These are phyloP conservation scores for Cucurbita pepo DNA, from an alignment of 306 rosid genomes.

Conservation along the genomic window DNA sequence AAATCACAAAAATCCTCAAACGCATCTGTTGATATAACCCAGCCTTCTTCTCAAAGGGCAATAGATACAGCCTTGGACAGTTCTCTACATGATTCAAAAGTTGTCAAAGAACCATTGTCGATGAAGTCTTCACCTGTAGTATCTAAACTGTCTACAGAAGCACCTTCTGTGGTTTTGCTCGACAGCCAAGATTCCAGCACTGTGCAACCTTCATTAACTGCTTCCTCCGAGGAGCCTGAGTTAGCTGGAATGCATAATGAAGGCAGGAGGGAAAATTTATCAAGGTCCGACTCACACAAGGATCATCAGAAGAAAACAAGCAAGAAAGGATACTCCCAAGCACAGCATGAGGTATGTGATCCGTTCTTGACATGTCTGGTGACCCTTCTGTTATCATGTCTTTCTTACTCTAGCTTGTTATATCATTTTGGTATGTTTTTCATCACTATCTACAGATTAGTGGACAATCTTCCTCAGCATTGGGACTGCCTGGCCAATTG, in stretches of 20 bases:
- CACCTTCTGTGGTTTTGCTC: conserved; percentile 14
- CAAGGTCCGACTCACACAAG: conserved; percentile 42
- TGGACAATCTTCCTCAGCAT: conserved; percentile 23
- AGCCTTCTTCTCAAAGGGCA: conserved; percentile 20
- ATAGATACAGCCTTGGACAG: conserved; percentile 15
- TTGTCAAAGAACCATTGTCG: conserved; percentile 18
- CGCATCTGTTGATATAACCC: conserved; percentile 22
- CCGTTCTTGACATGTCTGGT: background rate
- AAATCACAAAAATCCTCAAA: conserved; percentile 28
- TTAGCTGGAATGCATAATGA: conserved; percentile 25
- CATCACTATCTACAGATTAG: conserved; percentile 29
- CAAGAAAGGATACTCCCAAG: conserved; percentile 34
- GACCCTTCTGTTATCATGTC: background rate
- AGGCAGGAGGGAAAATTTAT: conserved; percentile 35
- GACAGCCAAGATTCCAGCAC: conserved; percentile 20
- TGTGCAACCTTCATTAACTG: conserved; percentile 11
- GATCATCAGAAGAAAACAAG: conserved; percentile 45
- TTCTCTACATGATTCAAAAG: conserved; percentile 18
- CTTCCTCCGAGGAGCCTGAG: conserved; percentile 22
- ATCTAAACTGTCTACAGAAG: conserved; percentile 17
- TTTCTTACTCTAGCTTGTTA: background rate
- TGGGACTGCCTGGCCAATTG: conserved; percentile 16
- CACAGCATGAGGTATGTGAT: conserved; percentile 47
- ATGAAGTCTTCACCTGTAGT: conserved; percentile 15
- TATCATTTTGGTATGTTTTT: background rate